phyloP scores from a whole-genome alignment of 2,329 filamentous ascomycete species.

The Fusarium siculi region DNA sequence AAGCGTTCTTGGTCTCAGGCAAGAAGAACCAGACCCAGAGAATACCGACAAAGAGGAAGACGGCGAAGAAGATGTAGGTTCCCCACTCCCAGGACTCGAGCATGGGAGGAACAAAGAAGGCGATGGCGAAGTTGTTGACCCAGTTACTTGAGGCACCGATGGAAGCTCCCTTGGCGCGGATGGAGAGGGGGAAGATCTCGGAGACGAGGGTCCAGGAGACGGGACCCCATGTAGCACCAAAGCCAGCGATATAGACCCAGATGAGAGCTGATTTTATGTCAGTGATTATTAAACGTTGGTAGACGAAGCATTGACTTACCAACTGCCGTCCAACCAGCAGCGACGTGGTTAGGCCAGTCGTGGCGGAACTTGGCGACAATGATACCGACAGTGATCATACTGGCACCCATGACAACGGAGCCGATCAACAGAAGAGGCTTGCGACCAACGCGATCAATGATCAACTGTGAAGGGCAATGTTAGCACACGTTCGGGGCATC shows the following conservation, averaged over 20 bases:
- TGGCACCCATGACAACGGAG: conserved; percentile 50
- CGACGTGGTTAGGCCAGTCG: conserved; percentile 46
- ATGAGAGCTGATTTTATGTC: conserved; percentile 34
- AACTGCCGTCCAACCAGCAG: conserved; percentile 53
- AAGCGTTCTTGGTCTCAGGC: conserved; percentile 66
- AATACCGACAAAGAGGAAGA: conserved; percentile 57
- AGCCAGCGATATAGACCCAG: conserved; percentile 63
- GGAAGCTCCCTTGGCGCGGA: conserved; percentile 56
- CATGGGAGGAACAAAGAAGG: conserved; percentile 57
- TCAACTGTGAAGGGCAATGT: background rate
- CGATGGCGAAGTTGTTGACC: conserved; percentile 59
- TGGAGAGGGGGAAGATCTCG: conserved; percentile 58
- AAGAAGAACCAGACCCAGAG: conserved; percentile 62
- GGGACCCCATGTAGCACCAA: conserved; percentile 57
- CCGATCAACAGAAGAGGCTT: conserved; percentile 53
- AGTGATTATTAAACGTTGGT: rapidly evolving
- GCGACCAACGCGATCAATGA: conserved; percentile 55
- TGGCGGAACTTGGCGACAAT: conserved; percentile 35
- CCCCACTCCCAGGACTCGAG: conserved; percentile 55
- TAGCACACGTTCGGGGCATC: background rate
- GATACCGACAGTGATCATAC: conserved; percentile 33
- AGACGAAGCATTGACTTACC: background rate
- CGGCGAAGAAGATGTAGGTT: conserved; percentile 68
- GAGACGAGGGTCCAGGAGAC: conserved; percentile 60
- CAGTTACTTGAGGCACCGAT: conserved; percentile 57